Evolutionary conservation across 306 rosid species (phyloP), one percentile per base, ranked within the genome.

Genomic region (Cucumis hystrix): DNA sequence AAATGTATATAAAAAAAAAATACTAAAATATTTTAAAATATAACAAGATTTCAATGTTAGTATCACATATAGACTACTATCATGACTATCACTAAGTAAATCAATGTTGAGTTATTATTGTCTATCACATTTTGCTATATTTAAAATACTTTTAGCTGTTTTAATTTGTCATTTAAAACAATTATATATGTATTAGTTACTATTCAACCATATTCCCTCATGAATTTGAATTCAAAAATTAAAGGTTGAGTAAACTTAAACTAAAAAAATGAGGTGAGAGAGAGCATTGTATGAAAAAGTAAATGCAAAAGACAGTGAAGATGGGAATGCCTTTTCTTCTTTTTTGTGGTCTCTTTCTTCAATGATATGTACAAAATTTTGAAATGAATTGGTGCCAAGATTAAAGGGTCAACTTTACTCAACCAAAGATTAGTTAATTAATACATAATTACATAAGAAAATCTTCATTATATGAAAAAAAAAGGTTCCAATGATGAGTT

Each of bases 331-430:
- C 75, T 64, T 72, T 70, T 69, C 41, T 67, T 8, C 2, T 14
- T 14, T 61, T 70, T 45, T 47, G 39, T 41, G 58, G 20, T 23
- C 75, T 70, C 75, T 70, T 70, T 28, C 58, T 70, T 70, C 75
- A 70, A 45, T 18, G 25, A 45, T 14, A 45, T 69, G 58, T 25
- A 45, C 75, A 45, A 70, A 71, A 76, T 75, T 83, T 78, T 76
- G 73, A 65, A 45, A 6, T 54, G 56, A 30, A 37, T 58, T 83
- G 89, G 93, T 83, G 89, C 92, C 93, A 89, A 85, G 85, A 33
- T 33, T 33, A 4, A 33, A 54, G 77, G 45, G n/a, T 43, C 5
- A 10, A 69, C 13, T 13, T 62, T 25, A 28, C 74, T 43, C 33
- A 12, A 8, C 74, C 56, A 41, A 45, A 13, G 9, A 6, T 20